Evolutionary conservation across 2,329 filamentous ascomycete genomes (phyloP).

Genomic region (Paradendryphiella salina): DNA sequence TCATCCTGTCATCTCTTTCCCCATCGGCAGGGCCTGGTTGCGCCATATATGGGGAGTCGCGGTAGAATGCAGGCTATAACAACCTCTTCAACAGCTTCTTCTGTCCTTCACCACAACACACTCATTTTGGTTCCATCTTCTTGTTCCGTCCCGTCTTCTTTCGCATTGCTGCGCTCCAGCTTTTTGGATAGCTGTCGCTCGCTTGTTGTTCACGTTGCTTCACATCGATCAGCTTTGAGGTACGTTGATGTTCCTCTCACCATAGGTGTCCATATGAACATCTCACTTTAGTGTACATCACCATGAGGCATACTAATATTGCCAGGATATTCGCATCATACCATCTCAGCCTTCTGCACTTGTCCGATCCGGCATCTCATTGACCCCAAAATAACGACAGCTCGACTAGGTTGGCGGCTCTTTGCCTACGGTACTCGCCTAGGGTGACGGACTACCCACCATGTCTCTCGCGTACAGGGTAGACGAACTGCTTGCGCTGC

Average conservation of each 20-base stretch:
- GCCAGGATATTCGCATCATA: conserved; percentile 45
- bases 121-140: conserved; percentile 47
- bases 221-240: conserved; percentile 40
- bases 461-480: conserved; percentile 48
- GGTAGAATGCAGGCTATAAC: conserved; percentile 30
- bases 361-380: conserved; percentile 16
- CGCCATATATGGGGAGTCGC: conserved; percentile 25
- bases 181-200: conserved; percentile 47
- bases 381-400: conserved; percentile 11
- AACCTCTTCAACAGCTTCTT: conserved; percentile 12
- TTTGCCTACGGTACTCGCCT: conserved; percentile 10
- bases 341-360: conserved; percentile 39
- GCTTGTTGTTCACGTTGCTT: conserved; percentile 36
- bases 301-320: conserved; percentile 5
- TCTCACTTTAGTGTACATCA: neutral
- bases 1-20: conserved; percentile 19
- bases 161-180: conserved; percentile 44
- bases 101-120: conserved; percentile 26
- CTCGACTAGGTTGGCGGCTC: conserved; percentile 10
- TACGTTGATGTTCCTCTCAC: conserved; percentile 17
- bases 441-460: conserved; percentile 11
- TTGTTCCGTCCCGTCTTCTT: conserved; percentile 42
- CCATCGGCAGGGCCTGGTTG: neutral
- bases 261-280: neutral
- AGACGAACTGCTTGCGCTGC: conserved; percentile 48